Percentiles rank a stretch among this genome's conserved stretches.
Conservation (phyloP, 148 eudicot species). For the Silene conica region DNA sequence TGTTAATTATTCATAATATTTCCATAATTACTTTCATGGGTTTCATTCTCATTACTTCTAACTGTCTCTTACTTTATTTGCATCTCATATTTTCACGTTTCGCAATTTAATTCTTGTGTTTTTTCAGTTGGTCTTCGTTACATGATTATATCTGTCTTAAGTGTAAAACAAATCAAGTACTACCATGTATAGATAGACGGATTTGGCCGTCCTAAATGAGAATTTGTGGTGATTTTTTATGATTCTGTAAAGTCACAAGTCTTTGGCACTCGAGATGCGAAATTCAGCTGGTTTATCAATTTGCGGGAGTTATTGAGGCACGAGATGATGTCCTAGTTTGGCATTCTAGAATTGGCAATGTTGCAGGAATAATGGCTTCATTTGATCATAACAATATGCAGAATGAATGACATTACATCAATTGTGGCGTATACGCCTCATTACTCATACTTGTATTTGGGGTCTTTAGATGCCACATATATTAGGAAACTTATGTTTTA, state of each 20-base stretch:
- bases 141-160: too few relatives aligned
- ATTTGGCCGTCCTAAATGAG: too few relatives aligned
- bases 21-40: not conserved
- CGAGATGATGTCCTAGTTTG: not conserved
- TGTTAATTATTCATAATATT: too few relatives aligned
- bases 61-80: too few relatives aligned
- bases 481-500: not conserved
- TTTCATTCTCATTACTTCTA: too few relatives aligned
- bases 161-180: too few relatives aligned
- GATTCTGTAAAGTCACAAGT: not conserved
- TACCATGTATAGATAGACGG: too few relatives aligned
- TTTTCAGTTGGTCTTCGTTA: too few relatives aligned
- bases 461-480: not conserved
- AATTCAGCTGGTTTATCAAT: not conserved
- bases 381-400: not conserved
- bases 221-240: not conserved
- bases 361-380: too few relatives aligned
- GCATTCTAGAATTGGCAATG: too few relatives aligned
- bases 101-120: not conserved
- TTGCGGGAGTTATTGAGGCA: too few relatives aligned
- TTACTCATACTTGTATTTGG: not conserved
- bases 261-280: not conserved
- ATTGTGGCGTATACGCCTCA: not conserved
- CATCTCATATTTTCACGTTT: not conserved
- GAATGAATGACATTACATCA: not conserved